phyloP scores from a whole-genome alignment of 805 yeast genomes.

The Priceomyces medius region DNA sequence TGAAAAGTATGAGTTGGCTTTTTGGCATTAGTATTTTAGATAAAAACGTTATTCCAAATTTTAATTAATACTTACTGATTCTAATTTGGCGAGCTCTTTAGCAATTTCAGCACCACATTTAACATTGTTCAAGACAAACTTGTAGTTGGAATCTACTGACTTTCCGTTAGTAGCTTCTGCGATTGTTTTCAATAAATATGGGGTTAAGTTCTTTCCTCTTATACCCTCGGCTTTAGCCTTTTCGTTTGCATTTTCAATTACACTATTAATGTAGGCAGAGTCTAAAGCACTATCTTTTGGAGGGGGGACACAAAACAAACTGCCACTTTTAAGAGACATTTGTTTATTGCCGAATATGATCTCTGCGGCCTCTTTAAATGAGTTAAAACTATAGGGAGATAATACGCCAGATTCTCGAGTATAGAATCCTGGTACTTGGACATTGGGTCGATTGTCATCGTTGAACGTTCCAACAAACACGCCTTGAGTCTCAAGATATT shows the following conservation, averaged over 20 bases:
- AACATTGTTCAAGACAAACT: constrained; percentile 78
- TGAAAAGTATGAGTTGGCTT: constrained; percentile 3
- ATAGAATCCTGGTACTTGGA: constrained; percentile 76
- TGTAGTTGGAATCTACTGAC: constrained; percentile 68
- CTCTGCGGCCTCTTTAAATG: constrained; percentile 59
- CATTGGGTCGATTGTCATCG: constrained; percentile 22
- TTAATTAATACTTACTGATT: constrained; percentile 15
- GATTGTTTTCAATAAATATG: constrained; percentile 65
- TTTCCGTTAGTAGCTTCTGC: constrained; percentile 67
- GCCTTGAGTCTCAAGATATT: constrained; percentile 87
- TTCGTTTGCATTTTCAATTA: constrained; percentile 57
- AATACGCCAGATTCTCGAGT: constrained; percentile 69
- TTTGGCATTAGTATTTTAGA: background rate
- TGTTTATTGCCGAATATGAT: constrained; percentile 46
- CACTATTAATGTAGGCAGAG: constrained; percentile 46
- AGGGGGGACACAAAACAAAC: constrained; percentile 79
- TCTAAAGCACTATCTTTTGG: constrained; percentile 63
- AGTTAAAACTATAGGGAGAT: constrained; percentile 65
- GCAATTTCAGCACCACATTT: constrained; percentile 68
- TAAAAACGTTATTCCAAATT: background rate
- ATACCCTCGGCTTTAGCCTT: constrained; percentile 56
- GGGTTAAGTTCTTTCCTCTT: constrained; percentile 75
- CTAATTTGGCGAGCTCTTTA: constrained; percentile 41
- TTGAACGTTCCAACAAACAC: constrained; percentile 76
- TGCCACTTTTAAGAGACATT: constrained; percentile 63